Evolutionary conservation across 129 eudicot genomes (phyloP).

Genomic region (Saposhnikovia divaricata): DNA sequence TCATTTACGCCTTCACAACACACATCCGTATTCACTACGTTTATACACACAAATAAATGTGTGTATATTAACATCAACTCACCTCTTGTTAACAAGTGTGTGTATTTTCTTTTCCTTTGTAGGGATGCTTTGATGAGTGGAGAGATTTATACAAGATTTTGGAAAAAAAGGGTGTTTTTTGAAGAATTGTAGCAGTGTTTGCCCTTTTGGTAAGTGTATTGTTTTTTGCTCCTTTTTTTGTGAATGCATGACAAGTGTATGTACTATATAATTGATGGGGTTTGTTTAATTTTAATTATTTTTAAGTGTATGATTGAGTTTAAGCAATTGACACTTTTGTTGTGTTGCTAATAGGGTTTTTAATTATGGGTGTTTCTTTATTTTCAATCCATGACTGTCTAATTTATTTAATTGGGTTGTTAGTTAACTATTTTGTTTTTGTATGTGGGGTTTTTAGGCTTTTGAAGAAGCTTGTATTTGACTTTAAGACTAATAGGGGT

Average conservation of each 20-base stretch:
- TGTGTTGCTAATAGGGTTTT: constrained; percentile 5
- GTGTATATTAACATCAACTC: not conserved
- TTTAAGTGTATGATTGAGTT: constrained; percentile 1
- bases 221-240: not conserved
- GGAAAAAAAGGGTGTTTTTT: not conserved
- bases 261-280: not conserved
- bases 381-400: not conserved
- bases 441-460: constrained; percentile 5
- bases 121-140: not conserved
- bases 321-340: not conserved
- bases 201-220: constrained; percentile 1
- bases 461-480: constrained; percentile 34
- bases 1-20: not conserved
- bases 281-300: not conserved
- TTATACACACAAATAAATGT: not conserved
- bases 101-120: not conserved
- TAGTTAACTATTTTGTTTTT: not conserved
- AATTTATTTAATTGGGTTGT: not conserved
- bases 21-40: not conserved
- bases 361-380: constrained; percentile 7
- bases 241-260: not conserved
- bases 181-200: not conserved
- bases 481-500: constrained; percentile 31
- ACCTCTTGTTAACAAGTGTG: not conserved
- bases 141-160: not conserved